Evolutionary conservation across 345 rosid genomes (phyloP), one percentile per base, ranked within the genome.

Genomic region (Gossypium sturtianum): DNA sequence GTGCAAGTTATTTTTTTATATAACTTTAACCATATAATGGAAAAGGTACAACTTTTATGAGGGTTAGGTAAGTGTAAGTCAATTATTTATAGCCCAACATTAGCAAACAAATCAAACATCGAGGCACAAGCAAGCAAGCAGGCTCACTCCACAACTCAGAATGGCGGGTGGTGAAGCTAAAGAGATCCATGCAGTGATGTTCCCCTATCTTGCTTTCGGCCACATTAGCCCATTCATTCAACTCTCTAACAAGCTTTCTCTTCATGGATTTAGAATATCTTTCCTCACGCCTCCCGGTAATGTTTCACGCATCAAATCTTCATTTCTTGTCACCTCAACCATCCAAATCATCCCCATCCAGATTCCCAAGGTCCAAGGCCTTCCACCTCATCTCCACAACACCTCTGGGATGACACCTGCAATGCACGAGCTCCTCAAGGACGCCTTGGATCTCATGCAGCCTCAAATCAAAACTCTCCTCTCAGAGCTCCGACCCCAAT

Each of bases 381-480:
- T 81, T 23, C 76, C 83, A n/a, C 74, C 82, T 13, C 76, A 61
- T 4, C 10, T 75, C 10, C 77, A 73, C 74, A 81, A 61, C 76
- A 84, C 87, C 29, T 56, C 78, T 2, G 77, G 80, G 19, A 70
- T 82, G 75, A 73, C 85, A 15, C 83, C 82, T 0, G 13, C 27
- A 9, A 71, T 75, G 79, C 75, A 72, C 0, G 82, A 71, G 7
- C 78, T 73, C 23, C 82, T 84, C 43, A 79, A 58, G 72, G 60
- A 68, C 51, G 82, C 83, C 4, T 1, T 75, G 1, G 87, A 81
- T 41, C 84, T 81, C 45, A 84, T 75, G 73, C 77, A 77, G 63
- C 83, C 84, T 7, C 80, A 81, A 19, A 20, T 79, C 57, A 69
- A 22, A 44, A 17, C 74, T 22, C 12, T 79, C 7, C 38, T 82